Base-by-base conservation (phyloP, 345 rosid genomes). In the Citrus mangshanensis region DNA sequence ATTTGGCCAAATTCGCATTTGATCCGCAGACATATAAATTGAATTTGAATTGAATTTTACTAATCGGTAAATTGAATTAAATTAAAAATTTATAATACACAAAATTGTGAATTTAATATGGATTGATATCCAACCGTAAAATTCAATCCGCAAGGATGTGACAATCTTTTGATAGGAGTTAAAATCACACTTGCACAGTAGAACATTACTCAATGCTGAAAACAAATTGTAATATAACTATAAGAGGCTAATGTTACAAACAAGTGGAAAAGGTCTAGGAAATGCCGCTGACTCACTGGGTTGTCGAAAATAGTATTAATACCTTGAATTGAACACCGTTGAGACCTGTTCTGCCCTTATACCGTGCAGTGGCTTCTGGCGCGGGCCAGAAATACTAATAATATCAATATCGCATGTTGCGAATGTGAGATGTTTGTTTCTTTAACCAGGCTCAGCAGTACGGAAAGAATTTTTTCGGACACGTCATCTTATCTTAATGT, bases 21-120 rank as follows among this genome's bases (percentile, higher is more conserved):
- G 35, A 32, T 32, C 0, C 0, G 35, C 5, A 4, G 6, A 4
- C 4, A 32, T 34, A 4, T 34, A 4, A 4, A 4, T 34, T 34
- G 35, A 1, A 34, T 4, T 34, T 34, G 1, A 1, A 34, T 34
- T 34, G 35, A 34, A 34, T 0, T 34, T 34, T 0, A 34, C 35
- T 0, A 34, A 34, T 34, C 0, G 0, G 1, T 34, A 0, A 4
- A 34, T 34, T 34, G 35, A 4, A 34, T 4, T 34, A 4, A 0
- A 34, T 34, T 34, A 34, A 34, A 34, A 34, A 34, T 34, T 34
- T 34, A 34, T 34, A 34, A 34, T 34, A 4, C 6, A 34, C 0
- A 34, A 34, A 34, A 34, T 34, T 1, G 0, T 34, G 35, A 4
- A 34, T 34, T 0, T 0, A 0, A 34, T 34, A 34, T 34, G 0